Evolutionary conservation across 1,284 basidiomycete genomes (phyloP), one percentile per base, ranked within the genome.

Genomic region (Stygiomarasmius scandens): DNA sequence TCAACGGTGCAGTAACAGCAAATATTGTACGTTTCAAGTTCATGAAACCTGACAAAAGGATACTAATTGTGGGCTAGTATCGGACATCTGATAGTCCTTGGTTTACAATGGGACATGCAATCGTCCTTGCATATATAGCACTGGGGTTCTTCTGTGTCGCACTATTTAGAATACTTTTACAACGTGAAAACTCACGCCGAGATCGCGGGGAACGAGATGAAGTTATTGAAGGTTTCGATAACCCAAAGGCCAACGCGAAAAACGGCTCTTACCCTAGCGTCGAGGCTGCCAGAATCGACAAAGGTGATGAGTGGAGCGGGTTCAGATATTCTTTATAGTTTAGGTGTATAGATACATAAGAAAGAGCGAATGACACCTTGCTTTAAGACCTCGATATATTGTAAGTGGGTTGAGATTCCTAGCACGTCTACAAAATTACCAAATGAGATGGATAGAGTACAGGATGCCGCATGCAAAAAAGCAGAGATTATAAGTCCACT

Each of bases 1-100:
- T 88, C 38, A 88, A 89, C 64, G 87, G 88, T 6, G 87, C 87
- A 11, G 83, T 89, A 20, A 83, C 82, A 59, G 86, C 87, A 22
- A 89, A 89, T 67, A 79, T 88, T 11, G 84, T 85, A 73, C 61
- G 83, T 77, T 54, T 9, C 19, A 11, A 27, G 38, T 34, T 27
- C n/a, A n/a, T n/a, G n/a, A n/a, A n/a, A n/a, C n/a, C n/a, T n/a
- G n/a, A n/a, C n/a, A n/a, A n/a, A n/a, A n/a, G n/a, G n/a, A n/a
- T n/a, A n/a, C n/a, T n/a, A n/a, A 41, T 41, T 32, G 29, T 12
- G 47, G 24, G 29, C 8, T 51, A 85, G 84, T 91, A 92, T 69
- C 85, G 87, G 27, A 79, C 81, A 1, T 71, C 69, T 45, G 87
- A 91, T 22, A 38, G 25, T 8, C 55, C 55, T 25, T 57, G 55